Percentiles rank a stretch among this genome's conserved stretches.
These are phyloP conservation scores for Leccinum subrobustum DNA, from an alignment of 1,284 basidiomycete genomes.

Conservation along the genomic window DNA sequence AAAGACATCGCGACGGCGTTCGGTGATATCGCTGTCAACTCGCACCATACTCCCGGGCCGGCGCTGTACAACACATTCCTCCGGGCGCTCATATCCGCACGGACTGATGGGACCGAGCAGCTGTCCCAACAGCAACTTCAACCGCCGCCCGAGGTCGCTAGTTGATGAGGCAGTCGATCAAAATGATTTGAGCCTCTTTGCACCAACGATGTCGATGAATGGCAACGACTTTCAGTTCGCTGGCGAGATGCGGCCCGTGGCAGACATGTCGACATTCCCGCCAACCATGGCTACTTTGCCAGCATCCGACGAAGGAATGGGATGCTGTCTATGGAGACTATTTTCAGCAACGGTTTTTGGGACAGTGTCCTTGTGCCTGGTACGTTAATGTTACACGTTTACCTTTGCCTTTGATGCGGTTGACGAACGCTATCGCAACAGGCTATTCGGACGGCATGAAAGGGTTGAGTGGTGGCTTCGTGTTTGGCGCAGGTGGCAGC, in stretches of 20 bases:
- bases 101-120: constrained; percentile 42
- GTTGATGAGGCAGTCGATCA: constrained; percentile 22
- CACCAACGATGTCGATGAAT: constrained; percentile 20
- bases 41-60: constrained; percentile 67
- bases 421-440: constrained; percentile 32
- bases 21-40: constrained; percentile 71
- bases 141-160: constrained; percentile 21
- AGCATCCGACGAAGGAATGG: constrained; percentile 45
- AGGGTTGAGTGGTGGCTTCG: constrained; percentile 77
- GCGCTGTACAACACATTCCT: constrained; percentile 86
- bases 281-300: constrained; percentile 70
- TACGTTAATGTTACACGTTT: constrained; percentile 35
- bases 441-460: constrained; percentile 77
- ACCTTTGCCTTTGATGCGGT: neutral
- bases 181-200: constrained; percentile 30
- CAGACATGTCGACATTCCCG: constrained; percentile 77
- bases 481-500: constrained; percentile 77
- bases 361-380: constrained; percentile 81
- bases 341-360: constrained; percentile 78
- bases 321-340: constrained; percentile 75
- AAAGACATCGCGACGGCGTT: constrained; percentile 80
- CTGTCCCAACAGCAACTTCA: constrained; percentile 20
- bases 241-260: constrained; percentile 77
- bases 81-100: constrained; percentile 70
- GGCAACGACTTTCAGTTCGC: constrained; percentile 62